These are phyloP conservation scores for Yamadazyma laniorum DNA, from an alignment of 805 yeast species.

Conservation along the genomic window DNA sequence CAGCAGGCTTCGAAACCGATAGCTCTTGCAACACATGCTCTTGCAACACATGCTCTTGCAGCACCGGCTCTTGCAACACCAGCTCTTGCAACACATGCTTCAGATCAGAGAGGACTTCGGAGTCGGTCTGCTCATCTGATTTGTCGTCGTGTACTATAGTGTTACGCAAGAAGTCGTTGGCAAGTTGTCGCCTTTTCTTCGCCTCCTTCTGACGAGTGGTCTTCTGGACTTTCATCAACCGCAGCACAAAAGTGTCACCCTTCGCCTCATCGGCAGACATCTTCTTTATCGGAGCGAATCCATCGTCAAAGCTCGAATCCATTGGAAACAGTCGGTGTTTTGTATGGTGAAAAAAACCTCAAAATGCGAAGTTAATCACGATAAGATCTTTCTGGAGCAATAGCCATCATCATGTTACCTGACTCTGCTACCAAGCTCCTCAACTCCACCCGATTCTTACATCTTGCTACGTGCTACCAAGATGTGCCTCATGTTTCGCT, in stretches of 20 bases:
- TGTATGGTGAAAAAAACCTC: no score
- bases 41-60: not conserved
- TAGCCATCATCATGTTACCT: constrained; percentile 30
- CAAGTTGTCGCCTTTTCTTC: not conserved
- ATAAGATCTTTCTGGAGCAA: no score
- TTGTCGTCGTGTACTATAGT: not conserved
- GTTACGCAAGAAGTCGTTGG: not conserved
- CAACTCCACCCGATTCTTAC: constrained; percentile 67
- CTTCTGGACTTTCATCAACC: not conserved
- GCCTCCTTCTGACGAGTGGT: not conserved
- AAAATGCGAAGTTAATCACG: no score
- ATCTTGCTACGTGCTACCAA: constrained; percentile 76
- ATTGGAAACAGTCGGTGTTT: no score
- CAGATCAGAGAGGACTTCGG: not conserved
- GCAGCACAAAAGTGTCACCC: constrained; percentile 1
- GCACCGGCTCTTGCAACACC: not conserved
- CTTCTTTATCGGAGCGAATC: constrained; percentile 1
- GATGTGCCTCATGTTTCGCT: constrained; percentile 82
- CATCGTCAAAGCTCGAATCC: constrained; percentile 4
- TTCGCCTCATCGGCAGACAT: not conserved
- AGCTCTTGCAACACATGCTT: not conserved
- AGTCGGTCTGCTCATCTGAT: not conserved
- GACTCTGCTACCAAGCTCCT: constrained; percentile 44
- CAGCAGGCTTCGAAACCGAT: not conserved
- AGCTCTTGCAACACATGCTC: not conserved